Evolutionary conservation across 2,329 filamentous ascomycete genomes (phyloP).

Genomic region (Cordyceps javanica): DNA sequence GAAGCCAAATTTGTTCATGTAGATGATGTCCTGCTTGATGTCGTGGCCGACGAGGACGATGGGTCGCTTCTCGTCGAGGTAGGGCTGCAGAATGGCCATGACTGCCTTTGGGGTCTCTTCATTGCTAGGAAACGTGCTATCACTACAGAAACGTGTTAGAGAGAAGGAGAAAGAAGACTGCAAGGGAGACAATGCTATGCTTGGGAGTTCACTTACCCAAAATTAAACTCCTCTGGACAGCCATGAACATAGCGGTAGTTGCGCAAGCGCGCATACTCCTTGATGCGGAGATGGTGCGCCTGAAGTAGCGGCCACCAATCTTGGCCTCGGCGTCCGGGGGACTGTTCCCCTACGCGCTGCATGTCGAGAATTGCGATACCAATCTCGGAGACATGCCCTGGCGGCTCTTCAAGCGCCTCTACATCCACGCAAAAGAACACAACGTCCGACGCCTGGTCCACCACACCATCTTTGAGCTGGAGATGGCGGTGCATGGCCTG

Average conservation of each 20-base stretch:
- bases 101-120: slow-evolving; percentile 30
- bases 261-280: slow-evolving; percentile 57
- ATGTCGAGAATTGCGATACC: slow-evolving; percentile 80
- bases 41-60: slow-evolving; percentile 79
- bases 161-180: background rate
- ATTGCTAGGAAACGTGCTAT: slow-evolving; percentile 34
- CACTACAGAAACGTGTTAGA: slow-evolving; percentile 23
- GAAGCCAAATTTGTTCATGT: slow-evolving; percentile 60
- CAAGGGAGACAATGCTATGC: background rate
- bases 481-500: slow-evolving; percentile 64
- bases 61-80: slow-evolving; percentile 32
- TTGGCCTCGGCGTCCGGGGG: slow-evolving; percentile 55
- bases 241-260: slow-evolving; percentile 67
- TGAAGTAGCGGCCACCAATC: slow-evolving; percentile 65
- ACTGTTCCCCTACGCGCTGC: slow-evolving; percentile 39
- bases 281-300: slow-evolving; percentile 69
- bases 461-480: slow-evolving; percentile 41
- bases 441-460: slow-evolving; percentile 15
- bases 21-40: slow-evolving; percentile 58
- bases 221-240: slow-evolving; percentile 68
- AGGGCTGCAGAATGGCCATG: slow-evolving; percentile 29
- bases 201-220: slow-evolving; percentile 48
- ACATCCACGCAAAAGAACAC: slow-evolving; percentile 77
- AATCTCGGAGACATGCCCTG: slow-evolving; percentile 71
- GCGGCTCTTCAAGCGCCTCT: slow-evolving; percentile 68